Base-by-base conservation (phyloP, 768 basidiomycete genomes). In the Suillus subluteus region DNA sequence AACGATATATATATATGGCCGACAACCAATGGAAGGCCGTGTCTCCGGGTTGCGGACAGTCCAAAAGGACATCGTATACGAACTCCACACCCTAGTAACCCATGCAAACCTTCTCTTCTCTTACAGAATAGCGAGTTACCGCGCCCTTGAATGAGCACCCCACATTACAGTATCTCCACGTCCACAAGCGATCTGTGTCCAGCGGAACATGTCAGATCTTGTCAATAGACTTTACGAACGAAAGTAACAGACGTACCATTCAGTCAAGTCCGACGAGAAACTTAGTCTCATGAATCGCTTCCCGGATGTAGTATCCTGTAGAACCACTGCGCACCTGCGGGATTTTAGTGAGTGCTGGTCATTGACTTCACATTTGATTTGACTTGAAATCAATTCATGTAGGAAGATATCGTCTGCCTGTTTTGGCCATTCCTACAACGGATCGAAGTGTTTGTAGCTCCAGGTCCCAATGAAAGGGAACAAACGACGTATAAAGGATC, bases 231-330 rank as follows among this genome's bases (percentile, higher is more conserved):
- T 11, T 13, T 30, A 7, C 6, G 11, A 18, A 2, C 15, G 12
- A 56, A 41, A 18, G 59, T 43, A 6, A 12, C 11, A 38, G 26
- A 75, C 87, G 58, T 67, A 92, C 96, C 95, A 99, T 96, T 68
- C 99, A 82, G 79, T 99, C 96, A 23, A 98, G 80, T 0, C 90
- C 94, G 30, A 98, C 95, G 30, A 99, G 86, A 66, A 92, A 85
- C 7, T 95, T 95, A 4, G 96, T 99, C 82, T 98, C 95, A 67
- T 88, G 88, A 52, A 99, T 87, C 6, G 91, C 90, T 79, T 98
- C 96, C 69, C 93, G 94, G 72, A 97, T 96, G 76, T 96, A 98
- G 79, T 98, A 96, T 23, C 96, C 96, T 76, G 94, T 95, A 67
- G 99, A 80, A 12, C 97, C 98, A 2, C 98, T 96, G 71, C 95